These are phyloP conservation scores for Collariella sp. DNA, from an alignment of 495 filamentous ascomycete species.

Conservation along the genomic window DNA sequence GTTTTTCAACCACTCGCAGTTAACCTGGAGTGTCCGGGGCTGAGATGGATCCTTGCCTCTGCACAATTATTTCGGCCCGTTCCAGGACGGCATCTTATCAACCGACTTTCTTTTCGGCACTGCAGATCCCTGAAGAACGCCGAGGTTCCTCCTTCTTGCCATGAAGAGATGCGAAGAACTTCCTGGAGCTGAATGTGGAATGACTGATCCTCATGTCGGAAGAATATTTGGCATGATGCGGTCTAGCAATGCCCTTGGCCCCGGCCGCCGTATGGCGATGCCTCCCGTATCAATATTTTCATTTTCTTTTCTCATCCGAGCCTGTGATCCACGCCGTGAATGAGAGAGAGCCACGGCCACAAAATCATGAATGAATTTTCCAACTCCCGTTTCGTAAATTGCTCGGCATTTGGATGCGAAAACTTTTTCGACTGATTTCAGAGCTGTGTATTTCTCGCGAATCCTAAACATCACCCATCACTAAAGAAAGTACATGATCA, in stretches of 20 bases:
- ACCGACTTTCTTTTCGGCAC: not conserved
- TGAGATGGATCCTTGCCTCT: too few species aligned
- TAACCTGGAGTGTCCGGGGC: too few species aligned
- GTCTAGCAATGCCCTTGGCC: not conserved
- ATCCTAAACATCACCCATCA: not conserved
- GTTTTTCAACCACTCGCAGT: too few species aligned
- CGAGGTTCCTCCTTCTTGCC: not conserved
- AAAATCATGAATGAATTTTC: not conserved
- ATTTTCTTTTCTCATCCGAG: not conserved
- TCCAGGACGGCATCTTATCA: too few species aligned
- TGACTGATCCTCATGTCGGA: constrained; percentile 16
- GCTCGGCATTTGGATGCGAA: not conserved
- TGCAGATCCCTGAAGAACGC: too few species aligned
- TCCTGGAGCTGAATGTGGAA: not conserved
- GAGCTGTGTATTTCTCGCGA: not conserved
- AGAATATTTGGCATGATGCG: constrained; percentile 26
- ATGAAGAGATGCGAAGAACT: not conserved
- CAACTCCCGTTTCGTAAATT: not conserved
- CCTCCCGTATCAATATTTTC: not conserved
- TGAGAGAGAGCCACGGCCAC: not conserved
- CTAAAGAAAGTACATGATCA: not conserved
- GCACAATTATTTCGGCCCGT: too few species aligned
- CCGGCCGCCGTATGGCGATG: not conserved
- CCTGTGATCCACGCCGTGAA: not conserved
- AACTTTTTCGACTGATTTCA: not conserved